These are phyloP conservation scores for Tolypocladium ovalisporum DNA, from an alignment of 2,329 filamentous ascomycete genomes.

Conservation along the genomic window DNA sequence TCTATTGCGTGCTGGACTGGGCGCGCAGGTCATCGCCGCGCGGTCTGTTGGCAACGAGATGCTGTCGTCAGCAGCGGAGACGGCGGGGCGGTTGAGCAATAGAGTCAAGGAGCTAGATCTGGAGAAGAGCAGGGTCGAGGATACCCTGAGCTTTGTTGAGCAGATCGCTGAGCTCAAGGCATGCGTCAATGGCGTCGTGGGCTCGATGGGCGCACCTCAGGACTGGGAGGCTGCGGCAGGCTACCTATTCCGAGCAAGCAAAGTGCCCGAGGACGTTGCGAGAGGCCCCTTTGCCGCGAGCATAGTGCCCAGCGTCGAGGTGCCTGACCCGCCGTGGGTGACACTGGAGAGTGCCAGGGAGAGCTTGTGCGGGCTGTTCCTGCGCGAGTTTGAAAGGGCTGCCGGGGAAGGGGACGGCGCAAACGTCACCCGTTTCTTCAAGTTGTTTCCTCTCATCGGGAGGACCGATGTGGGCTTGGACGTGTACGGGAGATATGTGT, in stretches of 20 bases:
- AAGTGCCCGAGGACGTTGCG: conserved; percentile 70
- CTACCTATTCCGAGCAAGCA: conserved; percentile 74
- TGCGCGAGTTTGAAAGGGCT: conserved; percentile 91
- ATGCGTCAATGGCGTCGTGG: conserved; percentile 86
- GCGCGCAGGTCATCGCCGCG: conserved; percentile 74
- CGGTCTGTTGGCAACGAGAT: conserved; percentile 81
- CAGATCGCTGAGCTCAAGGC: conserved; percentile 95
- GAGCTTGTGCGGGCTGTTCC: conserved; percentile 78
- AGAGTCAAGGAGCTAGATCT: conserved; percentile 81
- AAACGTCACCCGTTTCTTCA: conserved; percentile 93
- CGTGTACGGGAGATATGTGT: conserved; percentile 92
- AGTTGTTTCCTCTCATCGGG: conserved; percentile 89
- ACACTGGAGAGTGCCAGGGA: conserved; percentile 83
- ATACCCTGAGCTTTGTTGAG: conserved; percentile 84
- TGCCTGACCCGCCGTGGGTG: conserved; percentile 79
- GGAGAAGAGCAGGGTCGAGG: conserved; percentile 84
- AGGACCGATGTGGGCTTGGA: conserved; percentile 82
- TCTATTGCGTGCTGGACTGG: conserved; percentile 76
- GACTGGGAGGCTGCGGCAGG: conserved; percentile 96
- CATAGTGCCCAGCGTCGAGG: conserved; percentile 90
- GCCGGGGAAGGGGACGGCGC: conserved; percentile 77
- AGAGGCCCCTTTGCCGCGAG: conserved; percentile 79
- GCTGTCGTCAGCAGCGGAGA: conserved; percentile 76
- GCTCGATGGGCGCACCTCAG: conserved; percentile 94
- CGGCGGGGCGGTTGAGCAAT: conserved; percentile 73